These are phyloP conservation scores for Clavaria fumosa DNA, from an alignment of 768 basidiomycete genomes.

Conservation along the genomic window DNA sequence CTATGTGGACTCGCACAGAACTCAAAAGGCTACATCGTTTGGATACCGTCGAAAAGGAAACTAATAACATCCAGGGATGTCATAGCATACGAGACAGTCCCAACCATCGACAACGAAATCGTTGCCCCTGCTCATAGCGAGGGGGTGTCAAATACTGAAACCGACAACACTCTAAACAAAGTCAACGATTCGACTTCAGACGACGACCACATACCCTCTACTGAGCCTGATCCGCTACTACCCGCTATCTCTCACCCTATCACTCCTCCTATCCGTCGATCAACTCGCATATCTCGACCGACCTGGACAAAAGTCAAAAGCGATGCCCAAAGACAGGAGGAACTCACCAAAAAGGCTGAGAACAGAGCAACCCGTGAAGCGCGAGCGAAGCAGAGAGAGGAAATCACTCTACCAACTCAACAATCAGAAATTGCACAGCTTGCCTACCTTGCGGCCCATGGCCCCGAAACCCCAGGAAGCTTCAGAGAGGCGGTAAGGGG, in stretches of 20 bases:
- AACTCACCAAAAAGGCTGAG: too few species aligned
- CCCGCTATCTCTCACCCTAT: too few species aligned
- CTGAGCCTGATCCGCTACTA: not conserved
- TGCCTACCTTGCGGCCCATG: not conserved
- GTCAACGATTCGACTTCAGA: not conserved
- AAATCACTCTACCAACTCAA: not conserved
- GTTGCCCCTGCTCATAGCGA: not conserved
- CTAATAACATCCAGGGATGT: not conserved
- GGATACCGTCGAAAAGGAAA: too few species aligned
- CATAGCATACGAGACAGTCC: not conserved
- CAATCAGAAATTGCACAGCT: not conserved
- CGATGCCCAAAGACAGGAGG: too few species aligned
- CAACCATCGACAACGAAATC: not conserved
- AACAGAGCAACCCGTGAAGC: too few species aligned
- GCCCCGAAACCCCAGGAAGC: not conserved
- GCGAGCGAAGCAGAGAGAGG: too few species aligned
- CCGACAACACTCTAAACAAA: not conserved
- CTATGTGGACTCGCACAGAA: not conserved
- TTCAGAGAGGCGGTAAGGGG: conserved; percentile 11
- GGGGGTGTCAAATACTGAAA: not conserved
- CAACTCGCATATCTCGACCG: too few species aligned
- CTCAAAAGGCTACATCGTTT: conserved; percentile 1
- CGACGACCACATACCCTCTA: not conserved
- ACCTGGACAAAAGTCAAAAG: too few species aligned
- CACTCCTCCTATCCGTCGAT: too few species aligned